A percentile compares a stretch with the other conserved stretches of the same genome.
phyloP scores from a whole-genome alignment of 208 protist genomes.

The Strigomonas galati region DNA sequence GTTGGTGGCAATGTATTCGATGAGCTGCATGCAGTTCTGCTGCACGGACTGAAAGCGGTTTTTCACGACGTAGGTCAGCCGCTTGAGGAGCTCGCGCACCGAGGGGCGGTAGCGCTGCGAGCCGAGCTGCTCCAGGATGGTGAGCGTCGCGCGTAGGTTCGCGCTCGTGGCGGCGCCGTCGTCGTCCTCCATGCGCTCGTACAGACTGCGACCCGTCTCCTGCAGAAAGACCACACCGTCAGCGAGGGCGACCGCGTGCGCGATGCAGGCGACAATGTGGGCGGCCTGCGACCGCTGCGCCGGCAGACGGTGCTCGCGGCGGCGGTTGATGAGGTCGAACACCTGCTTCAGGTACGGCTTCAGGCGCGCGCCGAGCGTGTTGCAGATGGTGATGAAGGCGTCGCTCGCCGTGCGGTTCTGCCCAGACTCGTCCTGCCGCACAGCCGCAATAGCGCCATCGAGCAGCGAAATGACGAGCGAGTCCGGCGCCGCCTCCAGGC shows the following conservation, averaged over 20 bases:
- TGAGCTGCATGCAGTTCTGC: conserved; percentile 97
- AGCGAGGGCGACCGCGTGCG: conserved; percentile 93
- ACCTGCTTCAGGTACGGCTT: conserved; percentile 96
- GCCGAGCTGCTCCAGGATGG: conserved; percentile 97
- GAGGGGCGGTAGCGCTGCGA: conserved; percentile 96
- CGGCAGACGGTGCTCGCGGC: conserved; percentile 94
- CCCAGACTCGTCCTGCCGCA: conserved; percentile 96
- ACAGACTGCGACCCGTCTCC: conserved; percentile 96
- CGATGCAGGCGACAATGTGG: conserved; percentile 95
- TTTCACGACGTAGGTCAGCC: conserved; percentile 98
- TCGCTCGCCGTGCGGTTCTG: conserved; percentile 82
- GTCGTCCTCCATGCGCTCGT: conserved; percentile 98
- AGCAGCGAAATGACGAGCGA: conserved; percentile 94
- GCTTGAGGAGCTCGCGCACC: conserved; percentile 96
- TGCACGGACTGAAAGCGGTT: conserved; percentile 98
- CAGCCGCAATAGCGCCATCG: conserved; percentile 96
- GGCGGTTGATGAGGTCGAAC: conserved; percentile 95
- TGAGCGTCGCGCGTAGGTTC: conserved; percentile 95
- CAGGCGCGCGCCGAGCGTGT: conserved; percentile 89
- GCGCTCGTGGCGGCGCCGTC: conserved; percentile 97
- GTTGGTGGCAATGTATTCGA: conserved; percentile 96
- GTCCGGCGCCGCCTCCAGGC: conserved; percentile 90
- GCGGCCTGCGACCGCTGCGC: conserved; percentile 96
- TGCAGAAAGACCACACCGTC: conserved; percentile 93
- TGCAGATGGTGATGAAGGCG: conserved; percentile 94